phyloP scores from a whole-genome alignment of 225 moss, liverwort and hornwort genomes.

The Neckera pumila region DNA sequence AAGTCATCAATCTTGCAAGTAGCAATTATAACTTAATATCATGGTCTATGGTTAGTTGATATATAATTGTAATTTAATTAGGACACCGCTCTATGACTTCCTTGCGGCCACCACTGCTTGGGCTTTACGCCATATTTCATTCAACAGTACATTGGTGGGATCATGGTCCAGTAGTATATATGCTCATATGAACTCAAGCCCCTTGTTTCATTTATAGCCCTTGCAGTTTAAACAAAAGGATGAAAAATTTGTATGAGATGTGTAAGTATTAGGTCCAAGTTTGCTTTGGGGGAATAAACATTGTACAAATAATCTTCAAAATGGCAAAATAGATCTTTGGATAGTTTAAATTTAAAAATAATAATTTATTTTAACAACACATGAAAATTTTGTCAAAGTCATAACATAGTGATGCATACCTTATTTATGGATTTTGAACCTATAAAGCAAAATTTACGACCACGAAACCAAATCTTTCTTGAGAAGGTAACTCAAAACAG shows the following conservation, averaged over 20 bases:
- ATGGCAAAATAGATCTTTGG: background rate
- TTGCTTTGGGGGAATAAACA: background rate
- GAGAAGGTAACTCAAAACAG: background rate
- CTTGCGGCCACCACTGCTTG: rapidly evolving
- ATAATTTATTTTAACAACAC: background rate
- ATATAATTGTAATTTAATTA: background rate
- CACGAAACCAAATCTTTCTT: background rate
- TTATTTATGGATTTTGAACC: background rate
- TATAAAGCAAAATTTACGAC: background rate
- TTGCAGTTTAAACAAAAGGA: background rate
- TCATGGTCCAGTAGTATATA: background rate
- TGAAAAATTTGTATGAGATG: background rate
- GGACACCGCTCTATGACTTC: background rate
- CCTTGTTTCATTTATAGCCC: background rate
- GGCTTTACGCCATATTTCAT: background rate
- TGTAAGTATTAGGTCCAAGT: background rate
- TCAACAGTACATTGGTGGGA: background rate
- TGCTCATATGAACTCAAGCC: too few species aligned
- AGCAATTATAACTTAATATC: background rate
- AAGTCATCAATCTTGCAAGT: background rate
- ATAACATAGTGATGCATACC: background rate
- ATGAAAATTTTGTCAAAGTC: background rate
- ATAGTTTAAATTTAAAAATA: background rate
- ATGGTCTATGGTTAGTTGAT: background rate
- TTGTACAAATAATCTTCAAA: background rate